Conservation (phyloP, 768 basidiomycete species). For the Hypholoma sublateritium region DNA sequence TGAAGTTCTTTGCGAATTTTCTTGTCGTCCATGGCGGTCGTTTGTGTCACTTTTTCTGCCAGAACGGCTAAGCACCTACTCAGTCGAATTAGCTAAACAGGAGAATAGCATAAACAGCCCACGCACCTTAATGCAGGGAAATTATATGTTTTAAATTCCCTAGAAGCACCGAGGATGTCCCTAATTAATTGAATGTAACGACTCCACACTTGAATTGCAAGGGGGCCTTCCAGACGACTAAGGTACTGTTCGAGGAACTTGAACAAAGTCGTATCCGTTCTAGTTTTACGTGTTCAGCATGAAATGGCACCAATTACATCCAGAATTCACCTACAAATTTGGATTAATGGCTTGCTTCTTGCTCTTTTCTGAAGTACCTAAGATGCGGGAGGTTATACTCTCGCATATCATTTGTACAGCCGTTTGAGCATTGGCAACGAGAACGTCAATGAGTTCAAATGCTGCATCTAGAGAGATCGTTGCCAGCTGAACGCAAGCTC, state of each 20-base stretch:
- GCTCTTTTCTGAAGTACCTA: slow-evolving; percentile 53
- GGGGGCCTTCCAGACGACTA: slow-evolving; percentile 78
- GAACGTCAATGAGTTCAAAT: slow-evolving; percentile 81
- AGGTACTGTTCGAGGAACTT: slow-evolving; percentile 89
- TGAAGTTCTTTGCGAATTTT: slow-evolving; percentile 88
- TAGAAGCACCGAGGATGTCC: slow-evolving; percentile 65
- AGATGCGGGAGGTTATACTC: slow-evolving; percentile 64
- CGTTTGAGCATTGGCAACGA: slow-evolving; percentile 82
- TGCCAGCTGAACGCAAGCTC: slow-evolving; percentile 30
- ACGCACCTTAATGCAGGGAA: slow-evolving; percentile 73
- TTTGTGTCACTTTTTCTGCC: slow-evolving; percentile 84
- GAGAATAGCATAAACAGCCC: not conserved
- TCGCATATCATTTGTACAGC: slow-evolving; percentile 90
- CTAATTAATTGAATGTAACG: slow-evolving; percentile 76
- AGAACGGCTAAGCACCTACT: slow-evolving; percentile 73
- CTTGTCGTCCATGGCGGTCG: slow-evolving; percentile 88
- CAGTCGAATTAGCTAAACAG: not conserved
- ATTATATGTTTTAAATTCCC: slow-evolving; percentile 69
- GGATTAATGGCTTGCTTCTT: slow-evolving; percentile 63
- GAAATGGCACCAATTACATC: not conserved
- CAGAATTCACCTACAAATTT: slow-evolving; percentile 52
- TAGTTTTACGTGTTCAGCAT: slow-evolving; percentile 27
- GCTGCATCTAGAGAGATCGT: slow-evolving; percentile 46
- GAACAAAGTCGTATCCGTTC: slow-evolving; percentile 73
- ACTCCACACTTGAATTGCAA: slow-evolving; percentile 91